Base-by-base conservation (phyloP, 192 early-diverging fungal genomes). In the Dissophora ornata region DNA sequence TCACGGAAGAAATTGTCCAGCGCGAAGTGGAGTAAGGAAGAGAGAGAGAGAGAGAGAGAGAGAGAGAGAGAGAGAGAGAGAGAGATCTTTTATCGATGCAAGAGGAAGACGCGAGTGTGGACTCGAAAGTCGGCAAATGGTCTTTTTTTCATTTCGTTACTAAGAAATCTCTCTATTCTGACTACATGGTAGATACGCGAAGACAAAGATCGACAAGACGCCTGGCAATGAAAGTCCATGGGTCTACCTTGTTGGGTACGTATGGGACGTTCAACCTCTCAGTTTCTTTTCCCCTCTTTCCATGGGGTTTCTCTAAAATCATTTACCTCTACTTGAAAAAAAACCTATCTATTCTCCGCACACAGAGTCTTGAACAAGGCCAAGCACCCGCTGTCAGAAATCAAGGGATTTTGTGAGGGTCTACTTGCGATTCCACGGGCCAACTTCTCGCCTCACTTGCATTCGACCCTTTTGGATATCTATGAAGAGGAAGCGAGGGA, bases 161-260 rank as follows among this genome's bases (percentile, higher is more conserved):
- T 74, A 16, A 11, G 28, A 12, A 13, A 15, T 25, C n/a, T 36
- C 36, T 33, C 8, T 56, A 54, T 40, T 2, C 30, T 22, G 9
- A 25, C 38, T 40, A 10, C 8, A 5, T 54, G 9, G 19, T 69
- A 89, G 87, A 6, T 95, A 88, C 52, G 69, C 86, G 0, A 79
- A 88, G 30, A 75, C 82, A 45, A 91, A 89, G 73, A 95, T 98
- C 58, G 69, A 69, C 25, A 52, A 90, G 40, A 91, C 96, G 10
- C 96, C 98, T 15, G 89, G 90, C 55, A 99, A 99, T 80, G 89
- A 93, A 61, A 93, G 95, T 58, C 90, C 97, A 29, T 99, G 96
- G 96, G 85, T 89, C 28, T 99, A 98, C 78, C 62, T 98, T 34
- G 70, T 85, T 62, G 97, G 94, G 86, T 96, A 85, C 54, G 75